phyloP scores from a whole-genome alignment of 1,139 yeast species.

The Arxiozyma slooffiae region DNA sequence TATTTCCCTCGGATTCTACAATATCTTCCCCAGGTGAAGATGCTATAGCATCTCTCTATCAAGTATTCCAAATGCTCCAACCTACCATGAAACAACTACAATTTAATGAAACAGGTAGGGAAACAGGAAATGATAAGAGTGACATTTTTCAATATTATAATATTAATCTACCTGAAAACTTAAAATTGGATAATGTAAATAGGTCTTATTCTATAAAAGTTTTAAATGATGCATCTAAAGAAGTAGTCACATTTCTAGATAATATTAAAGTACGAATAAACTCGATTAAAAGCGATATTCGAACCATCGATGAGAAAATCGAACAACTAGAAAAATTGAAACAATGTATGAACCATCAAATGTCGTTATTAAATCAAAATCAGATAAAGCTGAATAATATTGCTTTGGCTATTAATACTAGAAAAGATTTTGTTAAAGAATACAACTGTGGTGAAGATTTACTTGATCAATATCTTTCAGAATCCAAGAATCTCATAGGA shows the following conservation, averaged over 20 bases:
- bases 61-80: constrained; percentile 3
- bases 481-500: constrained; percentile 4
- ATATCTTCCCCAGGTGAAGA: background rate
- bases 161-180: background rate
- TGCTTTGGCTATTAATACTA: constrained; percentile 35
- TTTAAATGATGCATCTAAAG: constrained; percentile 9
- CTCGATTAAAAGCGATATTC: constrained; percentile 34
- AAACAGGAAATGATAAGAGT: background rate
- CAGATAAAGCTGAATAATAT: constrained; percentile 43
- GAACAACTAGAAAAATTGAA: constrained; percentile 40
- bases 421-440: constrained; percentile 32
- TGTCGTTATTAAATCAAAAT: constrained; percentile 46
- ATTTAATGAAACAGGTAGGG: background rate
- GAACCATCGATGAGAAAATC: constrained; percentile 48
- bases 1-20: constrained; percentile 13
- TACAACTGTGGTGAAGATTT: constrained; percentile 18
- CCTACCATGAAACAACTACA: background rate
- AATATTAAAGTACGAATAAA: constrained; percentile 8
- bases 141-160: background rate
- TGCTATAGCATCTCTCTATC: constrained; percentile 4
- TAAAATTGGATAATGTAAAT: constrained; percentile 8
- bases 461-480: constrained; percentile 5
- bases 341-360: constrained; percentile 41
- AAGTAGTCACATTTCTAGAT: constrained; percentile 3
- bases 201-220: constrained; percentile 35